A percentile compares a stretch with the other conserved stretches of the same genome.
Evolutionary conservation across 768 basidiomycete genomes (phyloP).

Genomic region (Trametes coccinea): DNA sequence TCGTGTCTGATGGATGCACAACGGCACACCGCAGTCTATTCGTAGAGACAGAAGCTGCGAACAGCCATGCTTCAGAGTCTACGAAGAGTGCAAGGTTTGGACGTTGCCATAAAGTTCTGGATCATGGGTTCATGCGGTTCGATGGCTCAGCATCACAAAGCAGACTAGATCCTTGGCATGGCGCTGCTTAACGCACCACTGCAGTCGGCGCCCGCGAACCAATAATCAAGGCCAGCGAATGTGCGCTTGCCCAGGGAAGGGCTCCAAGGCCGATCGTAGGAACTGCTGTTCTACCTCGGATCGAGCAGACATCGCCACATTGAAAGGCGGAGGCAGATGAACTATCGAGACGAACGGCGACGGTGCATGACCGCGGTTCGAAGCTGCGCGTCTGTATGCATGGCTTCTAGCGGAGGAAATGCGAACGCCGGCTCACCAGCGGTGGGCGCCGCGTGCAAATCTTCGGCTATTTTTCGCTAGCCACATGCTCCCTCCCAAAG

Average conservation of each 20-base stretch:
- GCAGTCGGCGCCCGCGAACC: not conserved
- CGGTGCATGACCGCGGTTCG: slow-evolving; percentile 1
- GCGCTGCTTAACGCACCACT: not conserved
- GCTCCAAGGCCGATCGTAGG: slow-evolving; percentile 1
- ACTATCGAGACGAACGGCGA: not conserved
- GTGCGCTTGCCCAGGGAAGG: not conserved
- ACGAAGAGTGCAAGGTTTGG: not conserved
- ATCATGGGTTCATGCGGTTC: not conserved
- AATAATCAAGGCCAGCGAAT: not conserved
- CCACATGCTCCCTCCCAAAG: slow-evolving; percentile 9
- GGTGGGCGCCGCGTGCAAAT: slow-evolving; percentile 17
- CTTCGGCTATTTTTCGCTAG: slow-evolving; percentile 14
- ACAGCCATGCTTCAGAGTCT: not conserved
- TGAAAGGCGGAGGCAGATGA: slow-evolving; percentile 7
- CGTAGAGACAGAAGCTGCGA: not conserved
- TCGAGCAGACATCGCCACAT: not conserved
- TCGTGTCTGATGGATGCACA: not conserved
- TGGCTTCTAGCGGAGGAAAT: slow-evolving; percentile 6
- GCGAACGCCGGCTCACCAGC: not conserved
- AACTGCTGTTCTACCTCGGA: slow-evolving; percentile 18
- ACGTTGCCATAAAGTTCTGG: not conserved
- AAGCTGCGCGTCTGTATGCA: not conserved
- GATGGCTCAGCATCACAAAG: not conserved
- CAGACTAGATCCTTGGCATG: not conserved
- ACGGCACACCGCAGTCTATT: not conserved